Conservation (phyloP, 805 yeast genomes). For the Candida broadrunensis region DNA sequence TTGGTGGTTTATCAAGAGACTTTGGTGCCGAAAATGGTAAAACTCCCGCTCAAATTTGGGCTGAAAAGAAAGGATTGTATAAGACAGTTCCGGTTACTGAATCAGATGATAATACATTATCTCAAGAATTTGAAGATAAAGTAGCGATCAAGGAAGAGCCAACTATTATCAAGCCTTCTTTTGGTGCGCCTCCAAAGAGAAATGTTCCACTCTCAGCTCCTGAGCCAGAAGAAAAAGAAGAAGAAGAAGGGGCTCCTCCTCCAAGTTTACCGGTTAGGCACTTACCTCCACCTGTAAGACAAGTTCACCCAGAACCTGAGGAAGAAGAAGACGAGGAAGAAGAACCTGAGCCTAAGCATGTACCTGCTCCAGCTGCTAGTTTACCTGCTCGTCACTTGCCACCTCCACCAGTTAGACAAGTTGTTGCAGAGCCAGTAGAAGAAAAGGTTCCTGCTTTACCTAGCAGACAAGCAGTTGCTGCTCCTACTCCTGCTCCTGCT, state of each 20-base stretch:
- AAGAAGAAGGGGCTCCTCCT: constrained; percentile 9
- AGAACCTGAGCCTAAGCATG: too few relatives aligned
- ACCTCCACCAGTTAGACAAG: constrained; percentile 13
- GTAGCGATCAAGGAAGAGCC: constrained; percentile 12
- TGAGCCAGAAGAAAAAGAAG: constrained; percentile 7
- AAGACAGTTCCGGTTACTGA: constrained; percentile 34
- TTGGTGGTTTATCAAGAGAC: constrained; percentile 59
- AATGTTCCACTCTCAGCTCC: constrained; percentile 8
- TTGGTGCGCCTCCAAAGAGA: constrained; percentile 4
- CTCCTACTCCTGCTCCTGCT: constrained; percentile 13
- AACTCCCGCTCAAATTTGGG: constrained; percentile 96
- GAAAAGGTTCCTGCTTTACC: constrained; percentile 18
- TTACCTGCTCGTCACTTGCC: constrained; percentile 10
- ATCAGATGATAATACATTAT: constrained; percentile 12
- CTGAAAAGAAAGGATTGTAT: constrained; percentile 77
- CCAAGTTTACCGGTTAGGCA: constrained; percentile 17
- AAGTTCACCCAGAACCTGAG: constrained; percentile 9
- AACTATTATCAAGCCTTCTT: constrained; percentile 4
- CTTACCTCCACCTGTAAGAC: constrained; percentile 13
- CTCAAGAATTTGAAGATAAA: constrained; percentile 15
- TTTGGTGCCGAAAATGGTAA: constrained; percentile 73
- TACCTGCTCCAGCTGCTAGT: constrained; percentile 10
- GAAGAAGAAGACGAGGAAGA: constrained; percentile 24
- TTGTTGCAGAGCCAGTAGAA: constrained; percentile 2
- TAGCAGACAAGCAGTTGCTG: constrained; percentile 11